Base-by-base conservation (phyloP, 1,139 yeast species). In the Pneumocystis sp. region DNA sequence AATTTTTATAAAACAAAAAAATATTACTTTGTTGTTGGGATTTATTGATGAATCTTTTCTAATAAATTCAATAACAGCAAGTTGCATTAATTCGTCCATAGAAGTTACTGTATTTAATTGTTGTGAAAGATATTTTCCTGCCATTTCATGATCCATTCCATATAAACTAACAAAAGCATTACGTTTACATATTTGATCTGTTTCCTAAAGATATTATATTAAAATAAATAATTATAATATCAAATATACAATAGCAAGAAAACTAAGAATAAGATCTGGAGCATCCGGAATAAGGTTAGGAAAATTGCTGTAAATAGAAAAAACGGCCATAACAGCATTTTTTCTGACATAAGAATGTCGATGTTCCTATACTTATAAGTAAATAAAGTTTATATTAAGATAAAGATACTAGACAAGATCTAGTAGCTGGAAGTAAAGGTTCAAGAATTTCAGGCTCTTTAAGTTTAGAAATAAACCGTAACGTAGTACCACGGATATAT, bases 331-430 rank as follows among this genome's bases (percentile, higher is more conserved):
- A 56, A 90, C 93, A 10, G 98, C 98, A 75, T 95, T 93, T 76
- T 95, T 95, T 75, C 99, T 85, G 68, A 95, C 98, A 74, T 95
- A 95, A 10, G 98, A 96, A 76, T 93, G 97, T 72, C 98, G 87
- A 76, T 95, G 96, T 71, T 88, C 96, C 61, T 59, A 12, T 59
- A 12, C 21, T 39, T 17, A 25, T 25, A 31, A 42, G 17, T 59
- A 59, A 59, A 59, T 4, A 59, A 39, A 39, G 5, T 4, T 10
- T 59, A 42, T 12, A 21, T 59, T 59, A 39, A 19, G 5, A 25
- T 15, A 50, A 50, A 50, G 25, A 25, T 59, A 59, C 61, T 71
- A 95, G 80, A 78, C 97, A 90, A 68, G 85, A 85, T 72, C 96
- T 84, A 64, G 91, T 91, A 63, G 95, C 86, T 59, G 98, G 97